Conservation (phyloP, 1,284 basidiomycete species). For the Cerrena zonata region DNA sequence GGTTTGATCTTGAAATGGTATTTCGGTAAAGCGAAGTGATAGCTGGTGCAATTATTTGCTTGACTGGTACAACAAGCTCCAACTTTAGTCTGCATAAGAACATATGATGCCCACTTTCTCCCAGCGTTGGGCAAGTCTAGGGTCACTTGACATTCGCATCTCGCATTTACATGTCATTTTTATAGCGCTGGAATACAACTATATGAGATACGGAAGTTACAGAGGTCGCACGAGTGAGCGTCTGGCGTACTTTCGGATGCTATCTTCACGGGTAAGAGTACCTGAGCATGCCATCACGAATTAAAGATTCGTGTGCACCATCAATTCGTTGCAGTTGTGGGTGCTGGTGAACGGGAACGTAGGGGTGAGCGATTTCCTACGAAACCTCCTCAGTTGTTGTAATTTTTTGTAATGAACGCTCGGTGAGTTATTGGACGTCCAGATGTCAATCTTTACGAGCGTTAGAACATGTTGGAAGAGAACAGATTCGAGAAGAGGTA, state of each 20-base stretch:
- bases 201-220: neutral
- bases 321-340: slow-evolving; percentile 1
- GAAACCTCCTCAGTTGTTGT: neutral
- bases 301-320: slow-evolving; percentile 1
- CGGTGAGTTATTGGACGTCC: neutral
- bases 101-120: too few species aligned
- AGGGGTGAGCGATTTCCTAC: neutral
- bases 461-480: slow-evolving; percentile 3
- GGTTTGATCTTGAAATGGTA: neutral
- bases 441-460: slow-evolving; percentile 3
- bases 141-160: too few species aligned
- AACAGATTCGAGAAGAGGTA: neutral
- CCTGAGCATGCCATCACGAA: slow-evolving; percentile 3
- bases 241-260: neutral
- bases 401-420: neutral
- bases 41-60: too few species aligned
- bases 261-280: slow-evolving; percentile 7
- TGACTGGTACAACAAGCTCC: too few species aligned
- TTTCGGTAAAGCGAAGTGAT: neutral
- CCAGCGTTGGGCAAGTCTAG: too few species aligned
- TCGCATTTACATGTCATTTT: too few species aligned
- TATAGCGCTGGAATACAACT: neutral
- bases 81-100: too few species aligned
- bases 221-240: neutral
- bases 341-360: neutral